Evolutionary conservation across 2,329 filamentous ascomycete genomes (phyloP).

Genomic region (Exophiala oligosperma): DNA sequence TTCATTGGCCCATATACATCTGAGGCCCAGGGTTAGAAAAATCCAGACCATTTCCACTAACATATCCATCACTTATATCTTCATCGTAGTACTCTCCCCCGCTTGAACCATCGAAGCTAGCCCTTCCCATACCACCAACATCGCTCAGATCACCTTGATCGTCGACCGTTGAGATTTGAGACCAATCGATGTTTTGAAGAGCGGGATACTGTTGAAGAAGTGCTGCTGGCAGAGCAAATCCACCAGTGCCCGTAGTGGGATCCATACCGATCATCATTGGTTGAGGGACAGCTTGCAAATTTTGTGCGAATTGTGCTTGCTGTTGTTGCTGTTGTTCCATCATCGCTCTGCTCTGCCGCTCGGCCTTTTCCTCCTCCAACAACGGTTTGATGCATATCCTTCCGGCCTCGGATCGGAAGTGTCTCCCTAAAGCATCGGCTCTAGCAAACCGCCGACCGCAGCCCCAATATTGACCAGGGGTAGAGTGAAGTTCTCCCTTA

Average conservation of each 20-base stretch:
- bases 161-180: slow-evolving; percentile 65
- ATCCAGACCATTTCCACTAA: slow-evolving; percentile 32
- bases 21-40: slow-evolving; percentile 18
- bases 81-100: slow-evolving; percentile 69
- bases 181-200: slow-evolving; percentile 87
- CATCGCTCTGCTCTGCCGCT: slow-evolving; percentile 73
- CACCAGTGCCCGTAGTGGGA: slow-evolving; percentile 54
- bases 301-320: slow-evolving; percentile 58
- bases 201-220: slow-evolving; percentile 90
- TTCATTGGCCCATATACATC: slow-evolving; percentile 22
- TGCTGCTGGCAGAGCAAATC: slow-evolving; percentile 78
- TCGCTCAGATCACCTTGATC: slow-evolving; percentile 58
- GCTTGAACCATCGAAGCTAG: slow-evolving; percentile 77
- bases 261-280: slow-evolving; percentile 62
- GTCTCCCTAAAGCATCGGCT: slow-evolving; percentile 88
- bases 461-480: slow-evolving; percentile 77
- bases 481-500: slow-evolving; percentile 75
- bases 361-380: slow-evolving; percentile 86
- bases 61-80: slow-evolving; percentile 45
- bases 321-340: slow-evolving; percentile 66
- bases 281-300: slow-evolving; percentile 55
- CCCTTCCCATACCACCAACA: slow-evolving; percentile 76
- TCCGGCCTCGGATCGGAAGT: slow-evolving; percentile 94
- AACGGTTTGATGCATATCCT: slow-evolving; percentile 97
- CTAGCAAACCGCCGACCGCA: slow-evolving; percentile 91